These are phyloP conservation scores for Aphelidium insulamus DNA, from an alignment of 371 early-diverging fungal species.

Conservation along the genomic window DNA sequence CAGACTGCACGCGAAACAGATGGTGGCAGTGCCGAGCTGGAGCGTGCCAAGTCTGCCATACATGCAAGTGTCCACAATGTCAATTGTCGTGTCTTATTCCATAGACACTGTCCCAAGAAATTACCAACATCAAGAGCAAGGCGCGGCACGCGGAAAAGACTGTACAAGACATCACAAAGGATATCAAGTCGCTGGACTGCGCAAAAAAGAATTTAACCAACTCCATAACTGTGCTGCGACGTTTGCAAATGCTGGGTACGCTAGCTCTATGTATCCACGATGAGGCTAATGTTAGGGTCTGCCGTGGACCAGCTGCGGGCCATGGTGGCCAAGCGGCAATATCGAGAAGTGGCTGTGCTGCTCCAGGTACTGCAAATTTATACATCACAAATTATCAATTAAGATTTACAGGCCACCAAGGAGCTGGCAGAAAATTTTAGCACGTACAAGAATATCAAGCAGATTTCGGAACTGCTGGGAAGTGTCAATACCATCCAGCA, in stretches of 20 bases:
- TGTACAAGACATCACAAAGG: conserved; percentile 83
- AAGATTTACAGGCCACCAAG: conserved; percentile 31
- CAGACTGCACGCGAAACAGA: conserved; percentile 32
- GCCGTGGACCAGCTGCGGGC: conserved; percentile 52
- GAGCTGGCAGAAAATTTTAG: conserved; percentile 56
- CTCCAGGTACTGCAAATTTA: conserved; percentile 18
- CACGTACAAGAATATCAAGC: conserved; percentile 42
- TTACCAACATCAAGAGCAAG: conserved; percentile 59
- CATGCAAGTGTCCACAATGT: conserved; percentile 16
- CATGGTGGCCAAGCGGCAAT: conserved; percentile 38
- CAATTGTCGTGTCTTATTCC: conserved; percentile 4
- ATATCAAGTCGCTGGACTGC: conserved; percentile 77
- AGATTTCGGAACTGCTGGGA: conserved; percentile 41
- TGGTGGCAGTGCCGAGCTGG: conserved; percentile 28
- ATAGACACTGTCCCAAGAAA: conserved; percentile 47
- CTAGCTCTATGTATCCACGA: not conserved
- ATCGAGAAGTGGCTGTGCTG: conserved; percentile 53
- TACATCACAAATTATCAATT: not conserved
- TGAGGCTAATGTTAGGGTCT: conserved; percentile 22
- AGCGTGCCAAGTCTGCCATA: conserved; percentile 40
- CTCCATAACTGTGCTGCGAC: conserved; percentile 53
- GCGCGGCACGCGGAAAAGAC: conserved; percentile 60
- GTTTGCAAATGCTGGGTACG: conserved; percentile 67
- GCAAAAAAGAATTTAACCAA: conserved; percentile 71
- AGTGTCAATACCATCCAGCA: conserved; percentile 32